phyloP scores from a whole-genome alignment of 164 flowering plant genomes.

The Tinospora cordifolia region DNA sequence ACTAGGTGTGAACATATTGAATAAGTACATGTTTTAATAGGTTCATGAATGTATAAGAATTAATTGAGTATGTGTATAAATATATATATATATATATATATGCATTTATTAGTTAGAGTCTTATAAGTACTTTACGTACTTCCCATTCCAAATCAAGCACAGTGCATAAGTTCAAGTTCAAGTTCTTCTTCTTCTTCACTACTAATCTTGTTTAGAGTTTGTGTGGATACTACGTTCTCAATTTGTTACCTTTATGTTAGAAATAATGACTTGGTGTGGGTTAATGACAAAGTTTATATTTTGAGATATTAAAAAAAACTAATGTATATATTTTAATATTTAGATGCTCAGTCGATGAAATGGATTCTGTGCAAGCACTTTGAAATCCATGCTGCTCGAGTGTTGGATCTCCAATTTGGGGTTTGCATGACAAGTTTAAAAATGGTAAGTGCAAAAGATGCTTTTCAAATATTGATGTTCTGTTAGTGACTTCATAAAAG shows the following conservation, averaged over 20 bases:
- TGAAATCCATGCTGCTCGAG: slow-evolving; percentile 32
- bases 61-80: no score
- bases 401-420: slow-evolving; percentile 72
- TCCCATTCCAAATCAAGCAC: no score
- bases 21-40: no score
- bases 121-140: no score
- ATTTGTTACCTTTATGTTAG: neutral
- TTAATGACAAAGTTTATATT: neutral
- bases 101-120: no score
- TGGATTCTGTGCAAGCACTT: slow-evolving; percentile 72
- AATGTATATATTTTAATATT: slow-evolving; percentile 1
- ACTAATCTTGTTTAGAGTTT: no score
- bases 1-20: no score
- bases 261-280: neutral
- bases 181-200: no score
- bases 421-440: slow-evolving; percentile 41
- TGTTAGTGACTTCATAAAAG: neutral
- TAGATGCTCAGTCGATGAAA: slow-evolving; percentile 44
- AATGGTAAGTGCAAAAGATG: slow-evolving; percentile 47
- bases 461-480: neutral
- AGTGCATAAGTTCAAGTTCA: no score
- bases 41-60: no score
- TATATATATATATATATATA: no score
- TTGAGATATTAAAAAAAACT: neutral
- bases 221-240: no score